Base-by-base conservation (phyloP, 495 filamentous ascomycete genomes). In the Rhypophila decipiens region DNA sequence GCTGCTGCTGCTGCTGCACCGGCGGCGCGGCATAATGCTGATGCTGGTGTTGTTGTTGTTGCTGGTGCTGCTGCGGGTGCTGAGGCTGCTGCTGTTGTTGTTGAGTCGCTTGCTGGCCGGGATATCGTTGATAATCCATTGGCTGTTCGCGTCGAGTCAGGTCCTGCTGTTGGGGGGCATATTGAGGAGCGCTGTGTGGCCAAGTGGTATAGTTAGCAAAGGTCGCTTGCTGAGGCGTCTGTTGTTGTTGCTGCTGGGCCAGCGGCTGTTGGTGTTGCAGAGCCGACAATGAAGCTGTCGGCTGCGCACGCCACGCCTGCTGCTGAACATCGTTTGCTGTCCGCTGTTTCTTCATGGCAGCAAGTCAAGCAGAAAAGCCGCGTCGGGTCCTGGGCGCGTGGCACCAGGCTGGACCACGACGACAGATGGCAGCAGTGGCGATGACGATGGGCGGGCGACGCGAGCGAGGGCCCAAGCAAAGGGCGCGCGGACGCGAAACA, bases 141-240 rank as follows among this genome's bases (percentile, higher is more conserved):
- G n/a, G 65, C 38, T 70, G 68, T 44, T 67, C 68, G 43, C 70
- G 64, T 40, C 69, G 68, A 48, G 60, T 56, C 65, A 72, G 60
- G 49, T 73, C 66, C 51, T 61, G 54, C 52, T 65, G 66, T 43
- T 65, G 66, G 20, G 27, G 7, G 27, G 64, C 44, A 48, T 64
- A 58, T 44, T 65, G 54, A 24, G 50, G 50, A 23, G 53, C 22
- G 22, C 49, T 47, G 39, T 55, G 67, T 55, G 67, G 61, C 58
- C 57, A 63, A 39, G 44, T 35, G 15, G 39, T 10, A 33, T 56
- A 59, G 55, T 69, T 64, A 69, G 66, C 55, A 51, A 61, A 56
- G 21, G 60, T 39, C 35, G 52, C 51, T 33, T 53, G 53, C 27
- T 27, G 22, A 34, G 40, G 45, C 34, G 42, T 46, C 40, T 39